Percentiles rank a stretch among this genome's conserved stretches.
Conservation (phyloP, 2,329 filamentous ascomycete genomes). For the Diaporthe sp. region DNA sequence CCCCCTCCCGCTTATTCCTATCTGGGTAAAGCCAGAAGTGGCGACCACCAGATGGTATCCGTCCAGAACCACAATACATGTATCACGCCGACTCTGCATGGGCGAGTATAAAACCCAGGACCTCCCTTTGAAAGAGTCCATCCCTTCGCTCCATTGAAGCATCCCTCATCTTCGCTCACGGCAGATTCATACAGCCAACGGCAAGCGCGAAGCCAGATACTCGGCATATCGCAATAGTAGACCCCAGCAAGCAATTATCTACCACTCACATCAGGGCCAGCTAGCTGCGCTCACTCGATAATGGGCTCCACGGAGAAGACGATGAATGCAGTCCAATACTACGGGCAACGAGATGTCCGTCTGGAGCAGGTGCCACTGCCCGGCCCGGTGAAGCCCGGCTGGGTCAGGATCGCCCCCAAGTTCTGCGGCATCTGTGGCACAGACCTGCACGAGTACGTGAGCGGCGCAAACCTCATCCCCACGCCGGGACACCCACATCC, state of each 20-base stretch:
- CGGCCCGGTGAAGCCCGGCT: constrained; percentile 27
- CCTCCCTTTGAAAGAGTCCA: background rate
- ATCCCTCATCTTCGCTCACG: constrained; percentile 3
- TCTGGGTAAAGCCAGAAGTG: constrained; percentile 25
- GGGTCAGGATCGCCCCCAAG: constrained; percentile 42
- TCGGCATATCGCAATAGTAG: background rate
- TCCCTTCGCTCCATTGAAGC: background rate
- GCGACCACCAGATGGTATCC: constrained; percentile 27
- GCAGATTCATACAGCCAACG: background rate
- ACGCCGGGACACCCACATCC: constrained; percentile 57
- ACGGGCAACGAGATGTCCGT: constrained; percentile 36
- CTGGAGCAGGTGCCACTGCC: constrained; percentile 33
- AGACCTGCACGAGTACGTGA: constrained; percentile 47
- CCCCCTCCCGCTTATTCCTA: constrained; percentile 30
- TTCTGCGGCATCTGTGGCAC: constrained; percentile 49
- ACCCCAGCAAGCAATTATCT: background rate
- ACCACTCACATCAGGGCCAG: background rate
- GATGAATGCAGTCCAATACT: constrained; percentile 34
- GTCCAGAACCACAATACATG: constrained; percentile 18
- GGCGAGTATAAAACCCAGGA: constrained; percentile 21
- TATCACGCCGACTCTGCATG: background rate
- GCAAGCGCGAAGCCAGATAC: background rate
- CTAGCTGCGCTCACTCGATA: background rate
- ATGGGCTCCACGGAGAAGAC: constrained; percentile 17
- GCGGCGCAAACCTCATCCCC: constrained; percentile 44